phyloP scores from a whole-genome alignment of 2,329 filamentous ascomycete species.

The Cladosporium velox region DNA sequence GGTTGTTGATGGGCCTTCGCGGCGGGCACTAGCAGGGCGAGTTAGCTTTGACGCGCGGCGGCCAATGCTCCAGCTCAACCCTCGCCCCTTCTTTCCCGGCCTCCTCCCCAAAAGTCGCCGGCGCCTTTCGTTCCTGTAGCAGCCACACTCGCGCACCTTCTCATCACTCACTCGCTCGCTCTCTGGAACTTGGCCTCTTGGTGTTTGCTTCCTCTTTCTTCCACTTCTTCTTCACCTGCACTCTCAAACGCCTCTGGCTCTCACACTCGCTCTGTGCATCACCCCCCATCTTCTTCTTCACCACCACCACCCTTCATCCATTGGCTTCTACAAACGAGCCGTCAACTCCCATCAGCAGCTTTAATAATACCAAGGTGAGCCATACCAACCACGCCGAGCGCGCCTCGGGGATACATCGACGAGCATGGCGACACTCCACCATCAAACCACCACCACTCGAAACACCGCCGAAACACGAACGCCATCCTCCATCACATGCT shows the following conservation, averaged over 20 bases:
- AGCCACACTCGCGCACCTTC: conserved; percentile 19
- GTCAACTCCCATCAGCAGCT: conserved; percentile 18
- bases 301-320: conserved; percentile 10
- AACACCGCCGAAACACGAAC: conserved; percentile 9
- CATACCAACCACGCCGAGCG: not conserved
- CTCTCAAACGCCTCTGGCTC: conserved; percentile 32
- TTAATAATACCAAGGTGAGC: conserved; percentile 22
- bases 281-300: not conserved
- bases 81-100: conserved; percentile 24
- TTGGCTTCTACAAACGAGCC: conserved; percentile 19
- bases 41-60: conserved; percentile 13
- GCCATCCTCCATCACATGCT: not conserved
- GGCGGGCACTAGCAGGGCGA: conserved; percentile 2
- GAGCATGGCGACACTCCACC: not conserved
- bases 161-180: conserved; percentile 21
- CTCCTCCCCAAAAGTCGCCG: conserved; percentile 19
- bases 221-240: conserved; percentile 32
- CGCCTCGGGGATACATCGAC: not conserved
- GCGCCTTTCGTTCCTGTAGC: conserved; percentile 16
- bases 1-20: not conserved
- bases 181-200: conserved; percentile 25
- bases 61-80: conserved; percentile 21
- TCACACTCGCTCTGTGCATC: conserved; percentile 18
- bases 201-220: conserved; percentile 44
- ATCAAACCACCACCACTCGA: not conserved